Base-by-base conservation (phyloP, 179 eudicot species). In the Silene coronaria region DNA sequence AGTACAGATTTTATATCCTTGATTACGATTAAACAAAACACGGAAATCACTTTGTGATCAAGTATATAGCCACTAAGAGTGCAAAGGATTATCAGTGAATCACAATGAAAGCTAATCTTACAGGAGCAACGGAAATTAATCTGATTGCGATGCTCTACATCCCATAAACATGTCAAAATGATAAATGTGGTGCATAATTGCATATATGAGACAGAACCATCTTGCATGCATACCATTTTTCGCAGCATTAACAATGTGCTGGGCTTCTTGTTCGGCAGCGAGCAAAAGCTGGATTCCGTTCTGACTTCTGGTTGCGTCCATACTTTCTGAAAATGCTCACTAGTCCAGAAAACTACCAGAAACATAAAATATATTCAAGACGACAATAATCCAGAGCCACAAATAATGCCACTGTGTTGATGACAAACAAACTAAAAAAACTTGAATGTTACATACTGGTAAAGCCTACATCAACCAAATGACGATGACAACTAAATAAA, bases 221-320 rank as follows among this genome's bases (percentile, higher is more conserved):
- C 17, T 14, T 5, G 42, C 61, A 22, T 30, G 36, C 27, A 61
- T 79, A 91, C 98, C 94, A 46, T 81, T 84, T 87, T 84, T 89
- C 63, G 98, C 97, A 76, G 90, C 83, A 80, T 86, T 90, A 71
- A 94, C 95, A 77, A 94, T 92, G 75, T 86, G 96, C 74, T 94
- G 97, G 70, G 99, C 99, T 77, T 92, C 97, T 85, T 95, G 99
- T 70, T 95, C 99, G 71, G 97, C 99, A 83, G 95, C 92, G 75
- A 95, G 80, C 83, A 92, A 79, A 65, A 82, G 83, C 84, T 95
- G 99, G 81, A 95, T 92, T 71, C 99, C 99, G 80, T 89, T 89
- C 76, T 88, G 97, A 71, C 86, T 86, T 78, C 92, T 84, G 88
- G 22, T 84, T 70, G 92, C 67, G 27, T 88, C 97, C 98, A 93